Percentiles rank a stretch among this genome's conserved stretches.
Conservation (phyloP, 2,329 filamentous ascomycete genomes). For the Ceratocystis diversiconidia region DNA sequence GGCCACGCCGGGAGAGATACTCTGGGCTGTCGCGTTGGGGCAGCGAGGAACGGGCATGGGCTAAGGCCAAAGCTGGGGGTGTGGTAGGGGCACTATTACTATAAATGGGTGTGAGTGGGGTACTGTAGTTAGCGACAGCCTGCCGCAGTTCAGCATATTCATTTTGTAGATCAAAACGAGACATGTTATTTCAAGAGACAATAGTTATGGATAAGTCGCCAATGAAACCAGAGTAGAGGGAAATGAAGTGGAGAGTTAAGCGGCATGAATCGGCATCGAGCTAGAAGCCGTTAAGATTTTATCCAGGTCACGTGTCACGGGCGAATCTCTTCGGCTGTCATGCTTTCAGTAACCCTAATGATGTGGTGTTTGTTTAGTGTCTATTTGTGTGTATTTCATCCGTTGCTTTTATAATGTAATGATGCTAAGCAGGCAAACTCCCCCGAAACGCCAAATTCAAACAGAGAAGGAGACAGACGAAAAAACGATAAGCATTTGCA, state of each 20-base stretch:
- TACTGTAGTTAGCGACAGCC: background rate
- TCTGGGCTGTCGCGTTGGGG: background rate
- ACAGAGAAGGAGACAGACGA: background rate
- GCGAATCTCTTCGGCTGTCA: too few species aligned
- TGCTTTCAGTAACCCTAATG: too few species aligned
- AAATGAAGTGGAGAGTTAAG: too few species aligned
- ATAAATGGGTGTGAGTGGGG: background rate
- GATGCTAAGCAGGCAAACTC: background rate
- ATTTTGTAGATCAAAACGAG: conserved; percentile 6
- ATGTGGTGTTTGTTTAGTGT: too few species aligned
- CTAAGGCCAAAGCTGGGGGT: background rate
- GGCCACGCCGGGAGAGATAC: background rate
- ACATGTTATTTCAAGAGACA: background rate
- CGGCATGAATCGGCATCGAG: too few species aligned
- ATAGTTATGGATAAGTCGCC: background rate
- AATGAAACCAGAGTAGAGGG: background rate
- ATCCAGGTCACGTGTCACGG: too few species aligned
- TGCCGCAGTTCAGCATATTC: conserved; percentile 10
- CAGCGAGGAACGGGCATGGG: conserved; percentile 7
- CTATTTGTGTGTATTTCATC: background rate
- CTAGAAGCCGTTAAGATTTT: too few species aligned
- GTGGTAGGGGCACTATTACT: background rate
- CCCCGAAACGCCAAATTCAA: conserved; percentile 10
- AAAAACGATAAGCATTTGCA: background rate
- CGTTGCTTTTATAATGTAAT: background rate